Percentiles rank a stretch among this genome's conserved stretches.
phyloP scores from a whole-genome alignment of 768 basidiomycete genomes.

The Mycena polygramma region DNA sequence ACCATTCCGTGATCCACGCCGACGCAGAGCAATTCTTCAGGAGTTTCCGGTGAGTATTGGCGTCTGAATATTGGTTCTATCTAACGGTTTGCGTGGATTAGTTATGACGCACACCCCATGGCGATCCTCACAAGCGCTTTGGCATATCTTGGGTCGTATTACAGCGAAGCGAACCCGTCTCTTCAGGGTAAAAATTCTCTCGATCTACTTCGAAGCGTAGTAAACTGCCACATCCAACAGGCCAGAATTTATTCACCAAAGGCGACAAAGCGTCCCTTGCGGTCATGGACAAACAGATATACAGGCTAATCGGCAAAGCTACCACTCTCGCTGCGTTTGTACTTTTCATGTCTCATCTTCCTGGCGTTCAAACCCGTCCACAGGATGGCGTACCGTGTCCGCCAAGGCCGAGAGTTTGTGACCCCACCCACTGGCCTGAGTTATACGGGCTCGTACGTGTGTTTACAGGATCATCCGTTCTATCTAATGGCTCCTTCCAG shows the following conservation, averaged over 20 bases:
- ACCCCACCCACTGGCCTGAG: conserved; percentile 85
- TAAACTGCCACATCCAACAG: conserved; percentile 49
- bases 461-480: not conserved
- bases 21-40: conserved; percentile 80
- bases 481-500: conserved; percentile 49
- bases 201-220: not conserved
- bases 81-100: conserved; percentile 42
- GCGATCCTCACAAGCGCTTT: conserved; percentile 90
- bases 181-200: conserved; percentile 69
- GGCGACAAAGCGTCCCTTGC: conserved; percentile 76
- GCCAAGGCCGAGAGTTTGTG: conserved; percentile 91
- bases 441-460: conserved; percentile 82
- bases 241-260: conserved; percentile 83
- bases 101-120: conserved; percentile 95
- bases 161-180: conserved; percentile 90
- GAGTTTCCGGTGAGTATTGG: conserved; percentile 65
- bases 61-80: not conserved
- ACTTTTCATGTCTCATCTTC: not conserved
- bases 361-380: conserved; percentile 3
- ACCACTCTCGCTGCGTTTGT: conserved; percentile 88
- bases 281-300: conserved; percentile 94
- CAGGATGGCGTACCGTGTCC: conserved; percentile 93
- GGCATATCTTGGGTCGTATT: conserved; percentile 90
- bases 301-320: conserved; percentile 88
- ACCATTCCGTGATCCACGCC: conserved; percentile 77